Evolutionary conservation across 495 filamentous ascomycete species (phyloP), one percentile per base, ranked within the genome.

Genomic region (Neurospora africana): DNA sequence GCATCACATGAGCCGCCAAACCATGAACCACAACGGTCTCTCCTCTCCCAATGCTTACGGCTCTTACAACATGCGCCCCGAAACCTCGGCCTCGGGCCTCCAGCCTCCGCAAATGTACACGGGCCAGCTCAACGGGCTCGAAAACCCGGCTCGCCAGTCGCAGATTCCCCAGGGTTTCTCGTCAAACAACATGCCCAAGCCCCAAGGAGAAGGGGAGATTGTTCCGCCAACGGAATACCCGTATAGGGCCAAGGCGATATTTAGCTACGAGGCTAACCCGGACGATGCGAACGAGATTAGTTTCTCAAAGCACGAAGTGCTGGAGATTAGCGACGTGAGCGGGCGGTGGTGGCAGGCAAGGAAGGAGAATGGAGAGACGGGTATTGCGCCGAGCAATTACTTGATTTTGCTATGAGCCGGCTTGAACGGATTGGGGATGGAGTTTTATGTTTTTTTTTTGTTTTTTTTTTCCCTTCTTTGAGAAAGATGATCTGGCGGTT

Each of bases 261-360:
- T 98, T 84, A 94, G 91, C 74, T 99, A 99, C 82, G 95, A 98
- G 78, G 95, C 95, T 70, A 98, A 98, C 79, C 95, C 95, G 3
- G 94, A 98, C 75, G 81, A 99, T 77, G 93, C 93, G 65, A 98
- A 99, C 80, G 95, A 99, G 81, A 98, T 99, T 73, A 94, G 92
- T 75, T 99, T 99, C 86, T 86, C 89, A 67, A 98, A 98, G 82
- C 93, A 98, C 76, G 95, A 99, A 81, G 93, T 98, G 71, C 85
- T 99, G 58, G 95, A 99, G 80, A 95, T 99, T 71, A 97, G 92
- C 61, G 95, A 99, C 76, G 96, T 99, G 71, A 97, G 93, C 77
- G 95, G 95, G 37, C 83, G 95, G 82, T 99, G 95, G 95, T 99
- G 95, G 95, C 95, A 99, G 83, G 95, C 95, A 74, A 89, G 93